A percentile compares a stretch with the other conserved stretches of the same genome.
These are phyloP conservation scores for Barnettozyma sucrosica DNA, from an alignment of 805 yeast genomes.

Conservation along the genomic window DNA sequence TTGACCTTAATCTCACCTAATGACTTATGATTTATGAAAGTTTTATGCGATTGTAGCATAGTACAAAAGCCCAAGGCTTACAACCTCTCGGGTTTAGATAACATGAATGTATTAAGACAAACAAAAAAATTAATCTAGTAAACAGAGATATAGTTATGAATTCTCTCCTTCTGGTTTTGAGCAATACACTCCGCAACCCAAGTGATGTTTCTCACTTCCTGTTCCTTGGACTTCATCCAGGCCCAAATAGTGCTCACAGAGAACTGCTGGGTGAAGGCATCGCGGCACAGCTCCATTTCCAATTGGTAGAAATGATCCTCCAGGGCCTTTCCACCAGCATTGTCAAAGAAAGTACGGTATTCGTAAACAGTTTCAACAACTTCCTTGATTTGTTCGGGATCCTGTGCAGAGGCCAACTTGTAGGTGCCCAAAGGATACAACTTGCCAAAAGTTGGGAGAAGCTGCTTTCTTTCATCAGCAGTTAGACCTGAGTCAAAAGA, in stretches of 20 bases:
- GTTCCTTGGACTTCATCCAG: conserved; percentile 93
- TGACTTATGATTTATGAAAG: conserved; percentile 5
- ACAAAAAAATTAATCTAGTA: conserved; percentile 35
- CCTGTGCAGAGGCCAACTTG: conserved; percentile 71
- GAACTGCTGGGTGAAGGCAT: conserved; percentile 95
- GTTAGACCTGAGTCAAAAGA: conserved; percentile 79
- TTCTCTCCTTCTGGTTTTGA: conserved; percentile 93
- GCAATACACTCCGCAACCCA: conserved; percentile 99
- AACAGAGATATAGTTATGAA: conserved; percentile 84
- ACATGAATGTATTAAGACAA: background rate
- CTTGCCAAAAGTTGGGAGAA: conserved; percentile 80
- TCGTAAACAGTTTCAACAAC: conserved; percentile 61
- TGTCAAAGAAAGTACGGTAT: conserved; percentile 52
- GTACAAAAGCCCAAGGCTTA: no score
- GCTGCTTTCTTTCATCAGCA: conserved; percentile 59
- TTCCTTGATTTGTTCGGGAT: conserved; percentile 72
- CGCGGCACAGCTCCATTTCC: conserved; percentile 88
- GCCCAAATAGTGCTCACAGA: conserved; percentile 90
- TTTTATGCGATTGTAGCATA: background rate
- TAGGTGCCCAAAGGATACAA: conserved; percentile 64
- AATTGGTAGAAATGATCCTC: conserved; percentile 92
- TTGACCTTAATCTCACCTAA: conserved; percentile 32
- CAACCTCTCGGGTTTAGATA: background rate
- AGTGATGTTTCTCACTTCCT: conserved; percentile 94
- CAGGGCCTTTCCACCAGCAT: conserved; percentile 49